These are phyloP conservation scores for Yamadazyma kanchanaburiensis DNA, from an alignment of 1,139 yeast species.

Conservation along the genomic window DNA sequence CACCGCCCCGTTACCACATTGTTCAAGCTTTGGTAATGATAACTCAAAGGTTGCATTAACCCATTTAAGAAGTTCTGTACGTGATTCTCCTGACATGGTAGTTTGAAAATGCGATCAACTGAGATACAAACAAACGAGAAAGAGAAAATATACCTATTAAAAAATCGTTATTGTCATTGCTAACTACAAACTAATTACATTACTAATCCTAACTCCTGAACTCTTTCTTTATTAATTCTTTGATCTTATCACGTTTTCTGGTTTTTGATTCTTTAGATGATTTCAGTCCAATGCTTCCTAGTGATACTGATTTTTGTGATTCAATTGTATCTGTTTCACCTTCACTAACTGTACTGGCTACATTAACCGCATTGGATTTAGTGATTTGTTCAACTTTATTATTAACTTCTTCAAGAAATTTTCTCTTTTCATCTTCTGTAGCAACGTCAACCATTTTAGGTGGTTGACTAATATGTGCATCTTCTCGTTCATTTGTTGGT, in stretches of 20 bases:
- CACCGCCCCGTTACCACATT: slow-evolving; percentile 94
- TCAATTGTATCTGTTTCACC: no score
- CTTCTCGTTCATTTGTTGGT: slow-evolving; percentile 10
- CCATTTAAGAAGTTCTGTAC: slow-evolving; percentile 86
- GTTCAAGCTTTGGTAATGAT: slow-evolving; percentile 76
- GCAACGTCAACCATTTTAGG: slow-evolving; percentile 2
- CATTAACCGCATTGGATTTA: no score
- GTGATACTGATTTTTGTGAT: slow-evolving; percentile 2
- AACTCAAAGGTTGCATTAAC: slow-evolving; percentile 67
- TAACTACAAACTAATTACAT: neutral
- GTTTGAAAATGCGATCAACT: no score
- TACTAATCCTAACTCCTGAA: no score
- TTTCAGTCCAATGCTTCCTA: neutral
- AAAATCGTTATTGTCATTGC: no score
- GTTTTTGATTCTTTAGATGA: slow-evolving; percentile 1
- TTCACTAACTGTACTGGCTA: no score
- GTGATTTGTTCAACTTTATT: slow-evolving; percentile 6
- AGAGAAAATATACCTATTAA: no score
- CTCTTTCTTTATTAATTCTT: slow-evolving; percentile 2
- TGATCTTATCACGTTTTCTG: slow-evolving; percentile 4
- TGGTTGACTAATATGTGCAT: neutral
- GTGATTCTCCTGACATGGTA: slow-evolving; percentile 57
- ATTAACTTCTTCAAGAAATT: slow-evolving; percentile 8
- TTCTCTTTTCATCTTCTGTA: slow-evolving; percentile 3
- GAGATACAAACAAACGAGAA: no score